Evolutionary conservation across 139 green algal species (phyloP), one percentile per base, ranked within the genome.

Genomic region (Volvox africanus): DNA sequence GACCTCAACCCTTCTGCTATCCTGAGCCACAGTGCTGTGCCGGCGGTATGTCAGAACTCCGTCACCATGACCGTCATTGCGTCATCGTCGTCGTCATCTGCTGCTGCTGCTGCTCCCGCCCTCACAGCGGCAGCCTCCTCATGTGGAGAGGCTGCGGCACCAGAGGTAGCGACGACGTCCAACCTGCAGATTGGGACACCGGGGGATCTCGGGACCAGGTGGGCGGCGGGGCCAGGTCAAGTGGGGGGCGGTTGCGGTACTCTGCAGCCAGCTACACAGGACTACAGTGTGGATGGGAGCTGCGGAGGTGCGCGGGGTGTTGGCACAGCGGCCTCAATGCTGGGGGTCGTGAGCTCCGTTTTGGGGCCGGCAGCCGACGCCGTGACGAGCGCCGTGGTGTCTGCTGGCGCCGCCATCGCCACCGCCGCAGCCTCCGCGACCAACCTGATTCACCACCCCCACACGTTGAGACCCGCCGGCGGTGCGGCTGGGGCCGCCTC

Each of bases 291-390:
- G 22, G 61, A 3, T 12, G 82, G 61, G 6, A 62, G 28, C 32
- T 33, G 28, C 33, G 44, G 44, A 55, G 44, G 44, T 55, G 5
- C 44, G 44, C 13, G 30, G 20, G 80, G 80, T 21, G 61, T 0
- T 22, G 36, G 35, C 82, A 21, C 82, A 3, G 32, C 61, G 1
- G 79, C 80, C 11, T 79, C 82, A 0, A 22, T 89, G 26, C 36
- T 81, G 36, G 84, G 50, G 3, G 68, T 36, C 5, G 19, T 89
- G 68, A 36, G 37, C 36, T 82, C 37, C 0, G 84, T 89, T 21
- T 26, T 89, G 37, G 84, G 68, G 2, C 84, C 84, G 13, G 84
- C 84, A 37, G 84, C 84, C 6, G 82, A 87, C 18, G 62, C 82
- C 26, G 82, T 88, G 65, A 80, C 62, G 1, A 35, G 24, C 0